Base-by-base conservation (phyloP, 768 basidiomycete species). In the Suillus variegatus region DNA sequence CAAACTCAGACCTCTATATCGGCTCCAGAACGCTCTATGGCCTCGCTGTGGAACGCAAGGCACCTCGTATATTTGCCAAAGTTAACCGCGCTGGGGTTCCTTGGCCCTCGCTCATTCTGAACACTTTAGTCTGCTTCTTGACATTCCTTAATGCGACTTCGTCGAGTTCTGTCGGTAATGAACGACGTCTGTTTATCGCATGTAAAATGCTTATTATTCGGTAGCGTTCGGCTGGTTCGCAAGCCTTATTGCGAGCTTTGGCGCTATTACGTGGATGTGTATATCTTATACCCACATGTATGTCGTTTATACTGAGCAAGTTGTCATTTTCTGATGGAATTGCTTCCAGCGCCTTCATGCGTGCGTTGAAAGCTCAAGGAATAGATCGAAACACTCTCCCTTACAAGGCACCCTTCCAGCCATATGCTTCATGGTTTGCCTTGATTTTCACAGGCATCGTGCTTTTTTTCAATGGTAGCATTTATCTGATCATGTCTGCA, bases 1-100 rank as follows among this genome's bases (percentile, higher is more conserved):
- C 88, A 22, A 89, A 89, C 73, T 86, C 85, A 18, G 90, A 90
- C 74, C 75, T 89, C 56, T 88, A 84, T 70, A 84, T 84, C 9
- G 78, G 77, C 46, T 81, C 82, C 46, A 80, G 85, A 63, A 81
- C 81, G 10, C 75, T 85, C 18, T 84, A 84, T 68, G 81, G 79
- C 38, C 73, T 84, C 4, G 81, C 82, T 10, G 72, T 82, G 22
- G 83, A 84, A 67, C 79, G 81, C 40, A 81, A 86, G 70, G 79
- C 82, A 13, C 82, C 84, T 38, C 70, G 70, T 43, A 76, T 83
- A 43, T 80, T 83, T 62, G 74, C 75, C 41, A 71, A 71, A 54
- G 80, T 78, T 38, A 75, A 78, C 65, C 66, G 72, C 6, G 65
- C 75, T 65, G 78, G 77, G 54, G 76, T 77, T 22, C 76, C 76